Evolutionary conservation across 2,329 filamentous ascomycete genomes (phyloP), one percentile per base, ranked within the genome.

Genomic region (Pestalotiopsis sp.): DNA sequence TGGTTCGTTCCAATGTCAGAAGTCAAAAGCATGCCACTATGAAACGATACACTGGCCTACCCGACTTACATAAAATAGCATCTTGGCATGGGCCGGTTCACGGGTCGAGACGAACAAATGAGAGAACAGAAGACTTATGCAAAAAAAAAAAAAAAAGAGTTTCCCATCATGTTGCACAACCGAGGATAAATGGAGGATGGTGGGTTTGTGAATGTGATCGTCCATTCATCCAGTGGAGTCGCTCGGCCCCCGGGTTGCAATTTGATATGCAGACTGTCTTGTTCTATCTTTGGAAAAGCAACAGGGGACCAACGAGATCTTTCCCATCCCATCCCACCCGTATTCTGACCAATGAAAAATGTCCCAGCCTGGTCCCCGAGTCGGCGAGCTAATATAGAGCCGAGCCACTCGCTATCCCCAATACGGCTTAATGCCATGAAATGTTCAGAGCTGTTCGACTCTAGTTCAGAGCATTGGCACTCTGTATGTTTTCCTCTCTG

Each of bases 211-310:
- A 31, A 31, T 6, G 14, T 52, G 45, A n/a, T 52, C 9, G 17
- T 52, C 5, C 45, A 49, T 49, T n/a, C 13, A 6, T 20, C 14
- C 7, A 9, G 45, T 17, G 17, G 45, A n/a, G 17, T 52, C 45
- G 13, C 20, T 52, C 17, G 45, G 45, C 45, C 45, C 45, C 45
- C 45, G 45, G 45, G 45, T 52, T 52, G 45, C 45, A 52, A 52
- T 52, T 31, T 31, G 27, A 31, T 31, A 31, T 31, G 27, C 27
- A 31, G 5, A 31, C 12, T 27, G 38, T 25, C 7, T 61, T 68
- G 59, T 59, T 65, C 68, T 70, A 70, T 70, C 68, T 70, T 70
- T 70, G 66, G 68, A 52, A 52, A 52, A 52, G 45, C 45, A 52
- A 52, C 5, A 52, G n/a, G 7, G 17, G 45, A 7, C 5, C 17